Conservation (phyloP, 192 early-diverging fungal species). For the Allomyces macrogynus region DNA sequence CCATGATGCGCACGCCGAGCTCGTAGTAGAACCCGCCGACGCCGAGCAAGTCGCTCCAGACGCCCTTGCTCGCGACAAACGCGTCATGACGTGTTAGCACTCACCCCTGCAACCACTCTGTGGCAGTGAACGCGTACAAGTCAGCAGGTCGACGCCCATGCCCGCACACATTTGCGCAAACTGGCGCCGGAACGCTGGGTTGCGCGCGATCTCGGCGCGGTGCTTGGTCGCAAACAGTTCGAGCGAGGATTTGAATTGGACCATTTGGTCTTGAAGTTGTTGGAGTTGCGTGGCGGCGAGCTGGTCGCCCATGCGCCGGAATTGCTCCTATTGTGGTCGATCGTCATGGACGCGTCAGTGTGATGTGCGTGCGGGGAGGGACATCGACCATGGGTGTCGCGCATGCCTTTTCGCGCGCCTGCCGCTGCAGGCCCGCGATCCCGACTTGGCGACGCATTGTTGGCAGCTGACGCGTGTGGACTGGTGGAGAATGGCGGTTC, state of each 20-base stretch:
- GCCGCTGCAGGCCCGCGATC: constrained; percentile 27
- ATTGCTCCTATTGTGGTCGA: constrained; percentile 1
- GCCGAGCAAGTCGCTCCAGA: constrained; percentile 84
- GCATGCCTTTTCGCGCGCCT: constrained; percentile 21
- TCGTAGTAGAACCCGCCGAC: constrained; percentile 97
- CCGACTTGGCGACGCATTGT: constrained; percentile 23
- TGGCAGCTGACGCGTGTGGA: neutral
- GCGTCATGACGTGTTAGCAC: too few species aligned
- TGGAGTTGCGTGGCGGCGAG: neutral
- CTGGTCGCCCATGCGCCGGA: neutral
- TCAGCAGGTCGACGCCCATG: constrained; percentile 86
- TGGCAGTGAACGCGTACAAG: too few species aligned
- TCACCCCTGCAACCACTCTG: too few species aligned
- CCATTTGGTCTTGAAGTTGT: constrained; percentile 44
- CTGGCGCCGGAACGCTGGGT: constrained; percentile 67
- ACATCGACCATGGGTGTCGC: constrained; percentile 1
- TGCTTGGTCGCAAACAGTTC: constrained; percentile 72
- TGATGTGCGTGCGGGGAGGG: too few species aligned
- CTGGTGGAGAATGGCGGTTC: too few species aligned
- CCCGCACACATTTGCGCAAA: constrained; percentile 86
- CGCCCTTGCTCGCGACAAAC: constrained; percentile 66
- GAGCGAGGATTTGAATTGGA: constrained; percentile 56
- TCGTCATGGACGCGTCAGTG: too few species aligned
- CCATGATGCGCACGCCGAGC: constrained; percentile 77
- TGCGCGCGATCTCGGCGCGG: constrained; percentile 64